phyloP scores from a whole-genome alignment of 352 stramenopile species.

The Globisporangium carolinianum region DNA sequence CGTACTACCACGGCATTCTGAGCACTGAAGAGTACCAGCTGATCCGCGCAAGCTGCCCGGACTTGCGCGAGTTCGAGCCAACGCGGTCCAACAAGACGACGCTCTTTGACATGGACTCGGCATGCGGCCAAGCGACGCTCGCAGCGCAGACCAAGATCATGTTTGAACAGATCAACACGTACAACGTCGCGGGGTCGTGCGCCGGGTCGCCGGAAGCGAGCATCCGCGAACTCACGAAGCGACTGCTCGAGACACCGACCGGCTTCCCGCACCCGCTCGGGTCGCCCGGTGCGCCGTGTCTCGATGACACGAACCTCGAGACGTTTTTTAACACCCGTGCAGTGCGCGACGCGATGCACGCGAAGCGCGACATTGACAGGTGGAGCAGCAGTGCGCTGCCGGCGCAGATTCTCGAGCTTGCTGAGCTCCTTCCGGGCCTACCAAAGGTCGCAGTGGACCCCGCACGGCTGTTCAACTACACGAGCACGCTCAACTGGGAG shows the following conservation, averaged over 20 bases:
- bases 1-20: conserved; percentile 74
- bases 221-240: conserved; percentile 11
- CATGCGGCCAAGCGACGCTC: conserved; percentile 12
- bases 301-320: conserved; percentile 17
- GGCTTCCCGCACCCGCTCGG: conserved; percentile 19
- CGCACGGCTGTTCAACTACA: conserved; percentile 15
- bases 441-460: conserved; percentile 12
- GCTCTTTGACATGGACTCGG: background rate
- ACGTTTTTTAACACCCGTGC: conserved; percentile 40
- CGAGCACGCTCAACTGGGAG: conserved; percentile 5
- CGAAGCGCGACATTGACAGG: conserved; percentile 14
- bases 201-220: conserved; percentile 9
- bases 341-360: conserved; percentile 55
- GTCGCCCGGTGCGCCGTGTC: conserved; percentile 20
- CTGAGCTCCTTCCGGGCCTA: conserved; percentile 6
- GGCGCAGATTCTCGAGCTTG: conserved; percentile 9
- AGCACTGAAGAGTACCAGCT: conserved; percentile 57
- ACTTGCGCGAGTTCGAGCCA: conserved; percentile 40
- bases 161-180: conserved; percentile 16
- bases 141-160: conserved; percentile 4
- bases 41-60: conserved; percentile 36
- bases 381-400: conserved; percentile 10
- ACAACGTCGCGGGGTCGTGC: conserved; percentile 20
- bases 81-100: conserved; percentile 5
- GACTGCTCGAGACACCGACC: conserved; percentile 12